Percentiles rank a stretch among this genome's conserved stretches.
These are phyloP conservation scores for Asterochloris erici DNA, from an alignment of 139 green algal species.

Conservation along the genomic window DNA sequence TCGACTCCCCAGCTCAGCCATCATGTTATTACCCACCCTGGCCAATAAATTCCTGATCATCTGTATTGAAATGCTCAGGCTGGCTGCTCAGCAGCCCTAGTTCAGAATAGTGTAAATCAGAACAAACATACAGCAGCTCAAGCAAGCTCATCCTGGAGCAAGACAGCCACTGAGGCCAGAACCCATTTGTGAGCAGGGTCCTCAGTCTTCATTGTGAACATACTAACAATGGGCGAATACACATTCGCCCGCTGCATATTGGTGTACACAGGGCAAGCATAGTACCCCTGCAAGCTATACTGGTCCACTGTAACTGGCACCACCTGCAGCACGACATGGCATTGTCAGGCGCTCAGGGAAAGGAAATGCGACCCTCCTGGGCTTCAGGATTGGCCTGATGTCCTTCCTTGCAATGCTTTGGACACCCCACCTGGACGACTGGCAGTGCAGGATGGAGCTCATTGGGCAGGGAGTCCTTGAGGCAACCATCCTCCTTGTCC, in stretches of 20 bases:
- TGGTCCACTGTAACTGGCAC: conserved; percentile 73
- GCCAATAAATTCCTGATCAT: no score
- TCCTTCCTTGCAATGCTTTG: not conserved
- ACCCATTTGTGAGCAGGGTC: conserved; percentile 74
- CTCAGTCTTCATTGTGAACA: conserved; percentile 75
- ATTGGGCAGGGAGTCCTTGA: conserved; percentile 74
- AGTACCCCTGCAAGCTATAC: conserved; percentile 66
- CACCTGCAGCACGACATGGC: conserved; percentile 21
- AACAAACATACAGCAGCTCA: not conserved
- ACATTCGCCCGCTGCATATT: conserved; percentile 90
- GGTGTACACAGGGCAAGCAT: conserved; percentile 82
- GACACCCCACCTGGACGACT: conserved; percentile 52
- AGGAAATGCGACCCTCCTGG: not conserved
- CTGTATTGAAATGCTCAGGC: no score
- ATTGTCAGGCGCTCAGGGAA: not conserved
- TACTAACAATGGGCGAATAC: conserved; percentile 72
- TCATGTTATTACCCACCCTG: no score
- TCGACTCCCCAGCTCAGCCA: no score
- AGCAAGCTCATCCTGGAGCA: conserved; percentile 80
- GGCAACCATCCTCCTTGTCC: conserved; percentile 65
- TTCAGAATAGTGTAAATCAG: no score
- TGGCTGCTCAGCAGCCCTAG: no score
- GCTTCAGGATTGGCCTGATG: no score
- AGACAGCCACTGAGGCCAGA: conserved; percentile 69
- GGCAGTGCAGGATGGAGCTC: conserved; percentile 80